These are phyloP conservation scores for Verticillium dahliae DNA, from an alignment of 2,329 filamentous ascomycete species.

Conservation along the genomic window DNA sequence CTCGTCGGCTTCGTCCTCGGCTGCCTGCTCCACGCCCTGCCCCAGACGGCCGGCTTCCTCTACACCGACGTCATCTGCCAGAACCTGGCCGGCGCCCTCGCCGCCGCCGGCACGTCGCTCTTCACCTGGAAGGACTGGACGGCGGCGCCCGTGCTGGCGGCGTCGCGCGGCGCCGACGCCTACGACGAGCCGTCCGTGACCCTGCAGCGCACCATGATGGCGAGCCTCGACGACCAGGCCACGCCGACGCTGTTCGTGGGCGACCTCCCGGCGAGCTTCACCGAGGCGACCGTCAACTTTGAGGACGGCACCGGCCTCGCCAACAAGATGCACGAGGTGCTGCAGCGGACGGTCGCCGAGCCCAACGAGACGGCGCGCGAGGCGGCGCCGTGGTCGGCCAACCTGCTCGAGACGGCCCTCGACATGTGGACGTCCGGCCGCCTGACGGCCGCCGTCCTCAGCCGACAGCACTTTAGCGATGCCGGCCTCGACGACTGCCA, in stretches of 20 bases:
- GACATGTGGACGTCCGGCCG: conserved; percentile 17
- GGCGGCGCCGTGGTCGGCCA: conserved; percentile 13
- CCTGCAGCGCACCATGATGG: conserved; percentile 7
- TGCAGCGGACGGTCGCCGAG: conserved; percentile 12
- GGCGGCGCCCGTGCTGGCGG: background rate
- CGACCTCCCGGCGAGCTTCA: background rate
- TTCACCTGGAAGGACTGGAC: conserved; percentile 21
- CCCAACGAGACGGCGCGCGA: conserved; percentile 12
- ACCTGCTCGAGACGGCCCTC: conserved; percentile 14
- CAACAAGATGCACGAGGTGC: conserved; percentile 14
- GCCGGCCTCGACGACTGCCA: conserved; percentile 16
- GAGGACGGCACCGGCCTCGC: conserved; percentile 10
- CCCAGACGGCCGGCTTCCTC: conserved; percentile 16
- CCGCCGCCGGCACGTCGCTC: conserved; percentile 21
- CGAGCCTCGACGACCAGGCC: conserved; percentile 8
- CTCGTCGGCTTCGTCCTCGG: conserved; percentile 23
- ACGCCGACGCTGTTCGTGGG: conserved; percentile 4
- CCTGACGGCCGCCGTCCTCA: conserved; percentile 15
- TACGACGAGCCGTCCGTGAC: conserved; percentile 4
- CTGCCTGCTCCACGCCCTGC: conserved; percentile 22
- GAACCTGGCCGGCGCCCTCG: conserved; percentile 21
- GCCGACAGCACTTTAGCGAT: conserved; percentile 17
- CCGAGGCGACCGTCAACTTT: background rate
- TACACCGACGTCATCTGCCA: conserved; percentile 26
- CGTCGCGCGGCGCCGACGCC: background rate